Evolutionary conservation across 106 monocot species (phyloP), one percentile per base, ranked within the genome.

Genomic region (Dendrobium officinale): DNA sequence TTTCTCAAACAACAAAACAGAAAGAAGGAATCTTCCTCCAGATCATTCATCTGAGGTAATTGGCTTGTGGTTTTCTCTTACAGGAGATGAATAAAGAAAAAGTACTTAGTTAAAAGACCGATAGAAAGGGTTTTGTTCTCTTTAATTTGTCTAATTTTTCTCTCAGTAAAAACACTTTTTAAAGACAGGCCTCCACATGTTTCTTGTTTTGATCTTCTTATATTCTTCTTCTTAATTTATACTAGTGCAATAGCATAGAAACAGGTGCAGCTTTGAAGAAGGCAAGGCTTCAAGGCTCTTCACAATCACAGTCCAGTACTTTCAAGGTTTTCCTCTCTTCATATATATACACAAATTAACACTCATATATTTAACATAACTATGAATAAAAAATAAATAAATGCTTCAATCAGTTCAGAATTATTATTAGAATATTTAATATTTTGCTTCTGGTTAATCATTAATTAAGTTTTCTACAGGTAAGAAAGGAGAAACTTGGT

Each of bases 401-500:
- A 33, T 77, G 27, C 51, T 51, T 51, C 51, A 51, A 51, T 15
- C 10, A 15, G 16, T 51, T 51, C 13, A 51, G 16, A 51, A 51
- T 2, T 13, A 79, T 79, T 18, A 22, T 61, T 8, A 22, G 22
- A 4, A 22, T 19, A n/a, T 61, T 4, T 61, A 22, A 3, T 22
- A 61, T 1, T 56, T 56, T n/a, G 20, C 4, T 61, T 20, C n/a
- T n/a, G n/a, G 61, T 61, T n/a, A n/a, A 19, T 61, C 5, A 61
- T 61, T 61, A 24, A 22, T 61, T 22, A n/a, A 61, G 4, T 78
- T 55, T 20, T 59, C 45, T 56, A 26, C 86, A 95, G 95, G 95
- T 95, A 82, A 89, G 92, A 85, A 95, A 95, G 85, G 95, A 95
- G 85, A 95, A 93, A 75, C 40, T 95, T 26, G 95, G 95, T 10